phyloP scores from a whole-genome alignment of 768 basidiomycete species.

The Panaeolus papilionaceus region DNA sequence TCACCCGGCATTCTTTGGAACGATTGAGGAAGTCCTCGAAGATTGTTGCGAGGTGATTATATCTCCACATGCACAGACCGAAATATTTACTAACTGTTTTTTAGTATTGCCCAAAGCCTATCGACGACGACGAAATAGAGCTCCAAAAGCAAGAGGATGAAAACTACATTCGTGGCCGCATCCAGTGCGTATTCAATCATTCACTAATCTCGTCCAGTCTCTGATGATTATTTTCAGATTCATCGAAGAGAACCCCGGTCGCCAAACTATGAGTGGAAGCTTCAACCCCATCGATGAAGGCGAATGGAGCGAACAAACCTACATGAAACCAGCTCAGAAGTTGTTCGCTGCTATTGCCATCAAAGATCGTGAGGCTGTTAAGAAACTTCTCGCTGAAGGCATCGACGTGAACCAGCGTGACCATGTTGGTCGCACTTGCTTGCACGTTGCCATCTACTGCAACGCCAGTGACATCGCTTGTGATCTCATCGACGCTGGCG shows the following conservation, averaged over 20 bases:
- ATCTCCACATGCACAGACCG: neutral
- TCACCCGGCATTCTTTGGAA: constrained; percentile 69
- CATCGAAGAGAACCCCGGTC: constrained; percentile 64
- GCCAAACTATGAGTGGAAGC: constrained; percentile 65
- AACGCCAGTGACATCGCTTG: constrained; percentile 51
- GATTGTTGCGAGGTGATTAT: constrained; percentile 63
- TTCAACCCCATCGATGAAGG: constrained; percentile 73
- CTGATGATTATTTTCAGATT: constrained; percentile 42
- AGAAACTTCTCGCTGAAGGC: constrained; percentile 44
- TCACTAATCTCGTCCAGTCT: neutral
- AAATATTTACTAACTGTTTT: neutral
- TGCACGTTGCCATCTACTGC: constrained; percentile 63
- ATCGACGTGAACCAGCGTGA: constrained; percentile 60
- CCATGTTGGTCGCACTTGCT: constrained; percentile 63
- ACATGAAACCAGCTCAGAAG: constrained; percentile 57
- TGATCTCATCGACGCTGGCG: constrained; percentile 60
- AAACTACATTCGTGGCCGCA: constrained; percentile 56
- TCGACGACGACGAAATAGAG: constrained; percentile 59
- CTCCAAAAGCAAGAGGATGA: constrained; percentile 61
- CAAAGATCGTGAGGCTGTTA: constrained; percentile 47
- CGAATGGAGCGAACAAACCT: constrained; percentile 69
- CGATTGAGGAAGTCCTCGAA: constrained; percentile 58
- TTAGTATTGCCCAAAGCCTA: constrained; percentile 60
- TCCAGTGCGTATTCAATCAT: constrained; percentile 43
- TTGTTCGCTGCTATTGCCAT: constrained; percentile 63